Evolutionary conservation across 495 filamentous ascomycete species (phyloP).

Genomic region (Aspergillus cristatus): DNA sequence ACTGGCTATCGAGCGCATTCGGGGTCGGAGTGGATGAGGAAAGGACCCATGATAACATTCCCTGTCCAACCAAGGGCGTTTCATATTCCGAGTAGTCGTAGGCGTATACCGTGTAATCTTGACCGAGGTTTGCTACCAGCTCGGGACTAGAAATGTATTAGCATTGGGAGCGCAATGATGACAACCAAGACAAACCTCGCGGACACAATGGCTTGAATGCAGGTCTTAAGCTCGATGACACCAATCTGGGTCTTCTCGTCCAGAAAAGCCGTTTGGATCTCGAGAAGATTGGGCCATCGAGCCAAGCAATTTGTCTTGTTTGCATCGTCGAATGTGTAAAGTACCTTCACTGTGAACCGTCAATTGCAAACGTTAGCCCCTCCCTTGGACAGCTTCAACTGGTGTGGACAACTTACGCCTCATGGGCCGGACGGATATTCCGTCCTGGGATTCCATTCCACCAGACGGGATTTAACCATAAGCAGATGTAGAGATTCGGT

Average conservation of each 20-base stretch:
- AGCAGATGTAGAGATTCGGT: slow-evolving; percentile 4
- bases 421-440: slow-evolving; percentile 46
- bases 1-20: slow-evolving; percentile 47
- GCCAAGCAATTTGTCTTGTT: slow-evolving; percentile 87
- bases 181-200: slow-evolving; percentile 43
- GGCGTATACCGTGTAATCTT: slow-evolving; percentile 93
- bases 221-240: slow-evolving; percentile 81
- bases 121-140: slow-evolving; percentile 69
- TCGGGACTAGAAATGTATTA: slow-evolving; percentile 58
- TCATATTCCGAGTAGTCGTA: slow-evolving; percentile 95
- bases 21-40: slow-evolving; percentile 49
- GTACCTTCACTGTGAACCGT: slow-evolving; percentile 70
- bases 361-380: slow-evolving; percentile 11
- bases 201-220: slow-evolving; percentile 75
- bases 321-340: slow-evolving; percentile 91
- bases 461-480: slow-evolving; percentile 24
- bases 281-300: slow-evolving; percentile 71
- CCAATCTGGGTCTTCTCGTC: slow-evolving; percentile 75
- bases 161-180: background rate
- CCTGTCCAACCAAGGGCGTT: slow-evolving; percentile 86
- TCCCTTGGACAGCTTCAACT: no score
- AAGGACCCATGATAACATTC: slow-evolving; percentile 85
- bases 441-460: slow-evolving; percentile 43
- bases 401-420: slow-evolving; percentile 34
- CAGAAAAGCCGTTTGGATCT: slow-evolving; percentile 68